Conservation (phyloP, 305 asterid genomes). For the Fraxinus latifolia region DNA sequence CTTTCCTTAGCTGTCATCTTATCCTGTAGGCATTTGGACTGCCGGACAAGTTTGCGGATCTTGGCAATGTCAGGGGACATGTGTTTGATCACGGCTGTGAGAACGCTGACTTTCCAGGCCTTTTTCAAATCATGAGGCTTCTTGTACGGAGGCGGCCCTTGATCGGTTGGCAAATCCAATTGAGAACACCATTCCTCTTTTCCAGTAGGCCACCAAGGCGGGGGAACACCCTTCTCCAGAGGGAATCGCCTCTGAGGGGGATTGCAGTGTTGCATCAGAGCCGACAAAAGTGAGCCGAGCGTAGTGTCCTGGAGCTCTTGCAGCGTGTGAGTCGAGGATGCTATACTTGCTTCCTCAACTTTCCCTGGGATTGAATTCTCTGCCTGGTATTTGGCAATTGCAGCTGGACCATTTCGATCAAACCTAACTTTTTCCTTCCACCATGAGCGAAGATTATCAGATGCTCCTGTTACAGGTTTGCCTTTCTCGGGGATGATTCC, state of each 20-base stretch:
- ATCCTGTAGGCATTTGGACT: constrained; percentile 65
- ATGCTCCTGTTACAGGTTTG: constrained; percentile 62
- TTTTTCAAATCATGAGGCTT: constrained; percentile 70
- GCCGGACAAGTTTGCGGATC: constrained; percentile 54
- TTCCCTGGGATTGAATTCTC: constrained; percentile 41
- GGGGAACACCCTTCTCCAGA: constrained; percentile 55
- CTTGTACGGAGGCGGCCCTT: constrained; percentile 54
- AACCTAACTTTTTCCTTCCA: constrained; percentile 72
- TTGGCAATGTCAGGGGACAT: constrained; percentile 56
- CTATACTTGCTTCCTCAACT: constrained; percentile 29
- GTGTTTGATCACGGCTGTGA: constrained; percentile 62
- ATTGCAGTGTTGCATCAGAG: constrained; percentile 67
- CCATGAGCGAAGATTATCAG: constrained; percentile 69
- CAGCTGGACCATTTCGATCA: constrained; percentile 65
- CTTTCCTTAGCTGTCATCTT: constrained; percentile 77
- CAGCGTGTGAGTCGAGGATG: constrained; percentile 36
- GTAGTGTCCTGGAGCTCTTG: constrained; percentile 69
- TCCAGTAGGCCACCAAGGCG: constrained; percentile 76
- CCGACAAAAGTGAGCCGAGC: constrained; percentile 61
- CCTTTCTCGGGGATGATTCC: constrained; percentile 72
- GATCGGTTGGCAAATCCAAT: constrained; percentile 43
- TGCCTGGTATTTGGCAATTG: constrained; percentile 43
- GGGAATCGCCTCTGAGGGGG: constrained; percentile 70
- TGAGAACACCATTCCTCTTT: constrained; percentile 60
- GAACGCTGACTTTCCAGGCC: constrained; percentile 59